These are phyloP conservation scores for Fraxinus excelsior DNA, from an alignment of 257 asterid genomes.

Conservation along the genomic window DNA sequence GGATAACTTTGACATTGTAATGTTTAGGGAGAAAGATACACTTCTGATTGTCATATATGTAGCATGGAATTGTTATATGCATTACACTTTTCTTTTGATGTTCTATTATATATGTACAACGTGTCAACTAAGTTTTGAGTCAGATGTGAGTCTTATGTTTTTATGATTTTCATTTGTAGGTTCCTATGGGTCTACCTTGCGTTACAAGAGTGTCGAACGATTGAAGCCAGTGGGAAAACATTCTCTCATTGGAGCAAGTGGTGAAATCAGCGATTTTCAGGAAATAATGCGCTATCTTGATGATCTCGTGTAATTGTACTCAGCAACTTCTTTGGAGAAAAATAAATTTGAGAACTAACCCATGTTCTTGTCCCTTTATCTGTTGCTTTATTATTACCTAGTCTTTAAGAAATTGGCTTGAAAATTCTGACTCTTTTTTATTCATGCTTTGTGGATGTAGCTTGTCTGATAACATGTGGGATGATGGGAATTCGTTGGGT, in stretches of 20 bases:
- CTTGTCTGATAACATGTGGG: constrained; percentile 93
- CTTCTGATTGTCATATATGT: neutral
- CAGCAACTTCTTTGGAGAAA: neutral
- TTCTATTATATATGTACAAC: neutral
- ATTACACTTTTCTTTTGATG: neutral
- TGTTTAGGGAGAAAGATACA: neutral
- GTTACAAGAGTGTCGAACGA: constrained; percentile 93
- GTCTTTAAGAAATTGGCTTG: neutral
- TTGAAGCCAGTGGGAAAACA: constrained; percentile 90
- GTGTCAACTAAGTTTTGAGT: constrained; percentile 5
- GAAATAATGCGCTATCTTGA: constrained; percentile 83
- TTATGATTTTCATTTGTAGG: constrained; percentile 44
- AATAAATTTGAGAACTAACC: neutral
- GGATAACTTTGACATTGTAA: neutral
- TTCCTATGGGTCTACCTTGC: constrained; percentile 96
- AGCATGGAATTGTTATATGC: constrained; percentile 11
- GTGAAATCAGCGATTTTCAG: constrained; percentile 97
- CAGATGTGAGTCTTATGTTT: neutral
- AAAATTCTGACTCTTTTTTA: constrained; percentile 19
- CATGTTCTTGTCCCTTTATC: neutral
- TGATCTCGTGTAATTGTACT: constrained; percentile 69
- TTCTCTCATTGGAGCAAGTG: constrained; percentile 95
- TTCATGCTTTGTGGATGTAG: constrained; percentile 45
- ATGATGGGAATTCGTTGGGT: constrained; percentile 94
- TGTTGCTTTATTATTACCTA: neutral